Conservation (phyloP, 495 filamentous ascomycete species). For the Hamigera avellanea region DNA sequence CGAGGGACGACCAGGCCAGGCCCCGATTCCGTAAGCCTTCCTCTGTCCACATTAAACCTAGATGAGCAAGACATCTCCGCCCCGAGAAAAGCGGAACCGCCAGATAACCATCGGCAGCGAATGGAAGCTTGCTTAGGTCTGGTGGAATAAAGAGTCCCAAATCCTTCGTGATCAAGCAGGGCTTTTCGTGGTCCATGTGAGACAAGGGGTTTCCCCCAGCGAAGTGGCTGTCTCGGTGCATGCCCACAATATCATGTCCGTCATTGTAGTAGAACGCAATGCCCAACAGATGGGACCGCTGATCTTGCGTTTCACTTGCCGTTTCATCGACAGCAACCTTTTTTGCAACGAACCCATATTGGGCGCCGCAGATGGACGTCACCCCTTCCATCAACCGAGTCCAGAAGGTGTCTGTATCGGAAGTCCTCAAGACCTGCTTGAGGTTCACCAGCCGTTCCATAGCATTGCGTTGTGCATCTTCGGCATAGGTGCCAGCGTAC, state of each 20-base stretch:
- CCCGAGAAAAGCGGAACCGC: conserved; percentile 61
- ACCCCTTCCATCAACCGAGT: conserved; percentile 53
- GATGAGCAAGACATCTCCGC: conserved; percentile 60
- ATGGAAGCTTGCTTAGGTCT: conserved; percentile 49
- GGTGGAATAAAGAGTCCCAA: conserved; percentile 46
- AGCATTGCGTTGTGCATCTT: conserved; percentile 45
- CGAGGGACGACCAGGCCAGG: conserved; percentile 58
- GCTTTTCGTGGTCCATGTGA: conserved; percentile 64
- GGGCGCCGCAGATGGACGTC: conserved; percentile 49
- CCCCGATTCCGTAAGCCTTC: conserved; percentile 45
- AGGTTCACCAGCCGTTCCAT: conserved; percentile 50
- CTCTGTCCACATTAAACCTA: conserved; percentile 64
- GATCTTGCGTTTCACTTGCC: conserved; percentile 22
- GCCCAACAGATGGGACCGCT: conserved; percentile 51
- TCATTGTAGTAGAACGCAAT: conserved; percentile 61
- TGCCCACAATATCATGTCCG: conserved; percentile 39
- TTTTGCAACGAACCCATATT: conserved; percentile 63
- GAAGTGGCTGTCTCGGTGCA: conserved; percentile 52
- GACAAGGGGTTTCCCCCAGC: conserved; percentile 52
- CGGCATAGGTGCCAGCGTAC: conserved; percentile 34
- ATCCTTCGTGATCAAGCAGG: conserved; percentile 58
- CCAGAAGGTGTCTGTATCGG: conserved; percentile 56
- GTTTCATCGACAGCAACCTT: conserved; percentile 48
- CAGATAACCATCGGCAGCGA: conserved; percentile 57
- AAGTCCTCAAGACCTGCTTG: conserved; percentile 44